Evolutionary conservation across 2,329 filamentous ascomycete genomes (phyloP), one percentile per base, ranked within the genome.

Genomic region (Penicillium oxalicum): DNA sequence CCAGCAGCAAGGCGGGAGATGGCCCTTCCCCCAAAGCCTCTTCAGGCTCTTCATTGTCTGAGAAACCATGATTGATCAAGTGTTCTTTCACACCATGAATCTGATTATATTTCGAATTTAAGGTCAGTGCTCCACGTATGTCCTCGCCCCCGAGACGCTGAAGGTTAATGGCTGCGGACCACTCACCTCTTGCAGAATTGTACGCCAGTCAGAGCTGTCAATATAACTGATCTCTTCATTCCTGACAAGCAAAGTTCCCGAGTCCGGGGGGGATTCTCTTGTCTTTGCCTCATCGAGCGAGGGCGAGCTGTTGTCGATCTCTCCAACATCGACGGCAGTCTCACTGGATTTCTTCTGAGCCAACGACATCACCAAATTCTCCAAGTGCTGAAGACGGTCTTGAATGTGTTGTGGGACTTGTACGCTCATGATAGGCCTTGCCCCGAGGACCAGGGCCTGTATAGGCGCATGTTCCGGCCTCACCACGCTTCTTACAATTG

Each of bases 201-300:
- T 64, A 36, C 61, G 62, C 66, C 66, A 69, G 47, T 69, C 62
- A n/a, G 63, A 61, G 34, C 63, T 59, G 44, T 69, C 65, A 35
- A 69, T 63, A 52, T 69, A 69, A 9, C 59, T 69, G 6, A 62
- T 67, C 4, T 61, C 64, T 11, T 59, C 52, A 13, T 66, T 53
- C 38, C 63, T 57, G 5, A 67, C 60, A 2, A 69, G 40, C 26
- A 69, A 41, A 36, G 58, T 68, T 4, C 66, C 66, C n/a, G 59
- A 53, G 40, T 63, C 61, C 35, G 45, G 45, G 3, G 55, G 53
- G 2, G 58, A 47, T 11, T 40, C 36, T 24, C 58, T 52, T 9
- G 47, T 43, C 6, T 55, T 55, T 11, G 44, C 40, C 3, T 50
- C 50, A 40, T 41, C 40, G 3, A 36, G 44, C 4, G 56, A 50